Evolutionary conservation across 225 moss, liverwort and hornwort species (phyloP).

Genomic region (Marchantia polymorpha): DNA sequence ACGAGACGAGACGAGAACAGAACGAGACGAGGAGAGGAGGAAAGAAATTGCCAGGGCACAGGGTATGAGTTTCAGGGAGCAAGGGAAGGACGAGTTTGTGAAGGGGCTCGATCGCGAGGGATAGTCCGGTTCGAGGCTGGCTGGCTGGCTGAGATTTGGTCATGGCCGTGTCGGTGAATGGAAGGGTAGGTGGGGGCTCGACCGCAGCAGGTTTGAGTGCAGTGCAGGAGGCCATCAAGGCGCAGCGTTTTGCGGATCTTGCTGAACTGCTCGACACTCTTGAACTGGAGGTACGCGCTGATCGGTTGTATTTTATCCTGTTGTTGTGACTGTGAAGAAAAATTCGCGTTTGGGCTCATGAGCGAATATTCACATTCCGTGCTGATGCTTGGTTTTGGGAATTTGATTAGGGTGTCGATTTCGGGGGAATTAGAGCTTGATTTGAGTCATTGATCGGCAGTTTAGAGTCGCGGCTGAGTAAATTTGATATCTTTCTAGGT

Average conservation of each 20-base stretch:
- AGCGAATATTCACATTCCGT: not conserved
- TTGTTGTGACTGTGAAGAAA: not conserved
- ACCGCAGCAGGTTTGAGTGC: slow-evolving; percentile 20
- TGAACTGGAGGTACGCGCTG: slow-evolving; percentile 43
- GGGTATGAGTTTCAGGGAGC: not conserved
- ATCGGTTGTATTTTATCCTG: not conserved
- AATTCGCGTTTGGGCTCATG: not conserved
- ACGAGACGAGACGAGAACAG: not conserved
- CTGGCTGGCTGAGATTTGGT: not conserved
- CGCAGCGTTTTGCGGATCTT: slow-evolving; percentile 35
- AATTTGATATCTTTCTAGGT: too few relatives aligned
- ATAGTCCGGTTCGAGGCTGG: not conserved
- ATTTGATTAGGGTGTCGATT: not conserved
- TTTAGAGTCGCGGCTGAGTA: too few relatives aligned
- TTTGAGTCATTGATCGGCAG: too few relatives aligned
- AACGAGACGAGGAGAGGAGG: not conserved
- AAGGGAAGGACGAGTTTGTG: not conserved
- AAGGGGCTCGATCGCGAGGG: not conserved
- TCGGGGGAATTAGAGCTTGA: not conserved
- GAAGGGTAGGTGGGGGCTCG: slow-evolving; percentile 25
- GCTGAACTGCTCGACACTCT: slow-evolving; percentile 46
- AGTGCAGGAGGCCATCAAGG: slow-evolving; percentile 35
- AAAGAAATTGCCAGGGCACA: not conserved
- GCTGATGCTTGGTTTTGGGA: not conserved
- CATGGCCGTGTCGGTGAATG: slow-evolving; percentile 45